These are phyloP conservation scores for Trichoderma guizhouense DNA, from an alignment of 2,329 filamentous ascomycete genomes.

Conservation along the genomic window DNA sequence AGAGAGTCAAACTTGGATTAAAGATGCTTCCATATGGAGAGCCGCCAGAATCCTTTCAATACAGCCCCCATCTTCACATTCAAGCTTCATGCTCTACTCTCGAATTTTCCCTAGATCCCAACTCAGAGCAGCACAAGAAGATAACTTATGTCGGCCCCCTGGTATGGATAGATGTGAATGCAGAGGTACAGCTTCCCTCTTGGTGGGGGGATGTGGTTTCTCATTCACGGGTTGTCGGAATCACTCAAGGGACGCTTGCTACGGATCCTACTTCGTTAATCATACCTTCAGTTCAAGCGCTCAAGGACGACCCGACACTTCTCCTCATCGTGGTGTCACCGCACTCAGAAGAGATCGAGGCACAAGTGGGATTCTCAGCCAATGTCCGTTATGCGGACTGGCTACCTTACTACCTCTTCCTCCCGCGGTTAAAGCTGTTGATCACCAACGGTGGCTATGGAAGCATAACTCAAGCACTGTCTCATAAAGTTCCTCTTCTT, in stretches of 20 bases:
- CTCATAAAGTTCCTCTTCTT: conserved; percentile 34
- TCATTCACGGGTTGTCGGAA: conserved; percentile 31
- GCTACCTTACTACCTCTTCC: conserved; percentile 36
- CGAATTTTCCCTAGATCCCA: conserved; percentile 31
- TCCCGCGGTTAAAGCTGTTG: conserved; percentile 33
- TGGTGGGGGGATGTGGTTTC: conserved; percentile 33
- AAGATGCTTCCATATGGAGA: conserved; percentile 29
- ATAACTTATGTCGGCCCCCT: conserved; percentile 36
- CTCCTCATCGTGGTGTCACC: conserved; percentile 35
- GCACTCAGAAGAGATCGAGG: conserved; percentile 27
- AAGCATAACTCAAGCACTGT: conserved; percentile 36
- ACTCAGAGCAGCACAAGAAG: conserved; percentile 22
- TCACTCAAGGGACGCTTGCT: conserved; percentile 39
- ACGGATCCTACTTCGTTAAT: conserved; percentile 37
- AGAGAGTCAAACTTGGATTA: conserved; percentile 31
- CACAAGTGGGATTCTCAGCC: conserved; percentile 20
- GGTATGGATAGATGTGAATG: conserved; percentile 25
- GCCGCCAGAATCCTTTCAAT: conserved; percentile 32
- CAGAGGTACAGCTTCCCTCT: conserved; percentile 25
- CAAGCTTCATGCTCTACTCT: conserved; percentile 35
- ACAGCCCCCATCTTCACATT: conserved; percentile 39
- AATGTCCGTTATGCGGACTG: conserved; percentile 34
- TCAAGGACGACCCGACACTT: conserved; percentile 27
- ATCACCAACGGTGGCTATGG: conserved; percentile 39
- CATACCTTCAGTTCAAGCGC: conserved; percentile 36